phyloP scores from a whole-genome alignment of 495 filamentous ascomycete species.

The Talaromyces thailandensis region DNA sequence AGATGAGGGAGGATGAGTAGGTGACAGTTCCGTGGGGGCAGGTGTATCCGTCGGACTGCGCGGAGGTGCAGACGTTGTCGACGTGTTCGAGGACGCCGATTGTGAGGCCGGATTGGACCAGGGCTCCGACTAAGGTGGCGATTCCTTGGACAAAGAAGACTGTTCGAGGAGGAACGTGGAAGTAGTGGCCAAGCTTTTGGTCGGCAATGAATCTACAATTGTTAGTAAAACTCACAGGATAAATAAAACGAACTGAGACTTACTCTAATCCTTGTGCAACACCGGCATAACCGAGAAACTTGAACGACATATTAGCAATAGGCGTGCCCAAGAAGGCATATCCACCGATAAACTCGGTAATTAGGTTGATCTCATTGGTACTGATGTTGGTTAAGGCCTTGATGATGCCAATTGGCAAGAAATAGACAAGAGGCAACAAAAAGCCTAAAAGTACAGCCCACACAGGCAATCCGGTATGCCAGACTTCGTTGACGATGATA shows the following conservation, averaged over 20 bases:
- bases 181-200: constrained; percentile 72
- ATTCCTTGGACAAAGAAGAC: constrained; percentile 62
- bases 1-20: constrained; percentile 61
- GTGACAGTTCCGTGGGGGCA: constrained; percentile 62
- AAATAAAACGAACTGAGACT: constrained; percentile 28
- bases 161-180: constrained; percentile 62
- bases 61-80: constrained; percentile 48
- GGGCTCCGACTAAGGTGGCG: constrained; percentile 54
- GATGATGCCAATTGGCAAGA: constrained; percentile 40
- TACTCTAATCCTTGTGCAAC: constrained; percentile 42
- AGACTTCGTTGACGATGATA: constrained; percentile 54
- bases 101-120: constrained; percentile 57
- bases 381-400: constrained; percentile 61
- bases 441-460: constrained; percentile 61
- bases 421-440: constrained; percentile 31
- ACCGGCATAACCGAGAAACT: constrained; percentile 66
- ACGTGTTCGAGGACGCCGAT: constrained; percentile 58
- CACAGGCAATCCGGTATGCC: constrained; percentile 55
- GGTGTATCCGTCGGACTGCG: constrained; percentile 54
- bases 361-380: constrained; percentile 55
- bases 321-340: constrained; percentile 62
- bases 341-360: constrained; percentile 65
- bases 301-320: constrained; percentile 65
- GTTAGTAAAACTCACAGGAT: constrained; percentile 45
- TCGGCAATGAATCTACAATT: constrained; percentile 54